phyloP scores from a whole-genome alignment of 2,329 filamentous ascomycete species.

The Cercospora sesami region DNA sequence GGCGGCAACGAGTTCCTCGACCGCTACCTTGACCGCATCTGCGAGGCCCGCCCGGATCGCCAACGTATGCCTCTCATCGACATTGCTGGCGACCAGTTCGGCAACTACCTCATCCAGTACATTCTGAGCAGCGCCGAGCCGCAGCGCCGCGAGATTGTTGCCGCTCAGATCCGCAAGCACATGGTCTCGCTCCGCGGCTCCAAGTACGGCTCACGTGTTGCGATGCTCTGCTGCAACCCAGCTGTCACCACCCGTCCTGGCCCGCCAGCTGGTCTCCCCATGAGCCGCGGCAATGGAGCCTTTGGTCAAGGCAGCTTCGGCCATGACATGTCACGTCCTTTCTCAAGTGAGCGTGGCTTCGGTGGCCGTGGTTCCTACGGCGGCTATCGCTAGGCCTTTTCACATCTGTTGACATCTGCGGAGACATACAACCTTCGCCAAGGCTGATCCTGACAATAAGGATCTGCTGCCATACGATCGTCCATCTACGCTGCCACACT shows the following conservation, averaged over 20 bases:
- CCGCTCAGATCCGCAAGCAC: conserved; percentile 91
- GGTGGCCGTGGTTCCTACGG: conserved; percentile 30
- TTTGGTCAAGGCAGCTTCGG: conserved; percentile 28
- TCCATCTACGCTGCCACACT: conserved; percentile 28
- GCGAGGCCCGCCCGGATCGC: conserved; percentile 83
- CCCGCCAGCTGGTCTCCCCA: conserved; percentile 65
- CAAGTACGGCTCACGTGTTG: conserved; percentile 96
- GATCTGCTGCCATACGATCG: conserved; percentile 22
- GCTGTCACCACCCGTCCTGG: conserved; percentile 85
- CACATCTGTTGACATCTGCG: conserved; percentile 16
- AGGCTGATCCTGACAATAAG: conserved; percentile 14
- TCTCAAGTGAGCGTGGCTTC: conserved; percentile 22
- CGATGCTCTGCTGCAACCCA: conserved; percentile 98
- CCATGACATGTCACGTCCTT: conserved; percentile 24
- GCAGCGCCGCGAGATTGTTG: conserved; percentile 90
- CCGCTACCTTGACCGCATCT: conserved; percentile 90
- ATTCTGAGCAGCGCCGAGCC: conserved; percentile 84
- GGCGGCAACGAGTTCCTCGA: conserved; percentile 85
- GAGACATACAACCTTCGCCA: conserved; percentile 21
- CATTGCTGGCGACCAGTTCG: conserved; percentile 97
- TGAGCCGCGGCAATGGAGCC: conserved; percentile 27
- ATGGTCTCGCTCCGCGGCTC: conserved; percentile 98
- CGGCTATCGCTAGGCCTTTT: conserved; percentile 30
- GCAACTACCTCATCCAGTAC: conserved; percentile 97
- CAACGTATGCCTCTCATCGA: conserved; percentile 96